Evolutionary conservation across 2,329 filamentous ascomycete genomes (phyloP).

Genomic region (Fusarium marasasianum): DNA sequence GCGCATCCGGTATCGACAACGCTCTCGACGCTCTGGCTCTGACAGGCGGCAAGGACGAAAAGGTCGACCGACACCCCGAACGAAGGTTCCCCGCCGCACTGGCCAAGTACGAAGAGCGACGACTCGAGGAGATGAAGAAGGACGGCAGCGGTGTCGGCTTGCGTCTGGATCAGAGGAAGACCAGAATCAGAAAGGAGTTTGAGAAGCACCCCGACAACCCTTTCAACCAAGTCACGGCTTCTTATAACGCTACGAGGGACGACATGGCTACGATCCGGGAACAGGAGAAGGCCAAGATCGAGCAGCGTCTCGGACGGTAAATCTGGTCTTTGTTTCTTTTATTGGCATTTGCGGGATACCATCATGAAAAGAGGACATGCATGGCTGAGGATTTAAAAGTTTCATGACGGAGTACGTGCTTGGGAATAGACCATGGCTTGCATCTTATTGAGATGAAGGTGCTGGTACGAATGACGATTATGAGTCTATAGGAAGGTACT

Average conservation of each 20-base stretch:
- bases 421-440: constrained; percentile 34
- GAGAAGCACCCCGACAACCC: constrained; percentile 95
- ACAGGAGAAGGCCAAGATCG: constrained; percentile 77
- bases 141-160: constrained; percentile 79
- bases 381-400: constrained; percentile 6
- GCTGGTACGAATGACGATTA: constrained; percentile 9
- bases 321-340: neutral
- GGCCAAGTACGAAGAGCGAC: constrained; percentile 80
- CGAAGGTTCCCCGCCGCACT: constrained; percentile 87
- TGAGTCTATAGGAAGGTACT: neutral
- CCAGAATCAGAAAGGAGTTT: constrained; percentile 89
- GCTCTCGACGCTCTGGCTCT: constrained; percentile 87
- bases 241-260: constrained; percentile 81
- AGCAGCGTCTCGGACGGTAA: constrained; percentile 68
- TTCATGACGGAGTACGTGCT: constrained; percentile 22
- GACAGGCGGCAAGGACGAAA: constrained; percentile 63
- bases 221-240: constrained; percentile 83
- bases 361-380: neutral
- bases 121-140: constrained; percentile 84
- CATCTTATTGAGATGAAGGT: neutral
- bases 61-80: constrained; percentile 91
- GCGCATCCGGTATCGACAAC: constrained; percentile 90
- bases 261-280: constrained; percentile 75
- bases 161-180: constrained; percentile 83
- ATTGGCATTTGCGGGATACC: neutral